A percentile compares a stretch with the other conserved stretches of the same genome.
Conservation (phyloP, 768 basidiomycete genomes). For the Rubroboletus satanas region DNA sequence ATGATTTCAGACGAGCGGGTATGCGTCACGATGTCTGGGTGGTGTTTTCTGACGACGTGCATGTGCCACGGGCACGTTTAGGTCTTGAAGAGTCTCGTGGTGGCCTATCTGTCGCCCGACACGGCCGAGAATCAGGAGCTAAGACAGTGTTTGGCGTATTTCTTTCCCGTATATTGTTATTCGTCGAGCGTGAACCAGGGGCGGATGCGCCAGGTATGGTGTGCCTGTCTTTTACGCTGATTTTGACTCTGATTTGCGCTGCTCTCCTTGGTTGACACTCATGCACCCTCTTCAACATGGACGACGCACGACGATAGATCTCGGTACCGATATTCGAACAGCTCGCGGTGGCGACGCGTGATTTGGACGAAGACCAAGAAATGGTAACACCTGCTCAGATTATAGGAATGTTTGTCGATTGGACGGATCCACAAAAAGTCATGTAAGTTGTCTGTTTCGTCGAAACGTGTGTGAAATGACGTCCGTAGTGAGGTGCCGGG, state of each 20-base stretch:
- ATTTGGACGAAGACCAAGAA: conserved; percentile 66
- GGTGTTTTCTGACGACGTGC: neutral
- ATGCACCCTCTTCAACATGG: neutral
- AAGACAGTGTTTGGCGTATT: conserved; percentile 81
- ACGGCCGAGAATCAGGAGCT: conserved; percentile 79
- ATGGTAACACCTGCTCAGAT: conserved; percentile 74
- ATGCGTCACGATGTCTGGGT: conserved; percentile 17
- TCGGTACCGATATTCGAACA: conserved; percentile 66
- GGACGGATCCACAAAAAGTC: conserved; percentile 81
- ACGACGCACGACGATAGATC: conserved; percentile 42
- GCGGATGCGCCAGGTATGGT: conserved; percentile 51
- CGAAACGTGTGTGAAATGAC: neutral
- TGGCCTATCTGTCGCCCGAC: conserved; percentile 74
- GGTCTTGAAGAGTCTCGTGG: conserved; percentile 47
- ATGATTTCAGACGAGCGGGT: conserved; percentile 73
- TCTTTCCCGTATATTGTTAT: conserved; percentile 83
- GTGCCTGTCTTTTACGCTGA: neutral
- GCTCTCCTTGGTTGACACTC: neutral
- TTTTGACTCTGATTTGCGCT: neutral
- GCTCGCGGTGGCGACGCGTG: conserved; percentile 52
- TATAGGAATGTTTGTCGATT: conserved; percentile 77
- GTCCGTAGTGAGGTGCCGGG: conserved; percentile 38
- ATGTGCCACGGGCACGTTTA: conserved; percentile 13
- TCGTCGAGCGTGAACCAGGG: conserved; percentile 73
- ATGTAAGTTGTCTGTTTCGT: conserved; percentile 39